These are phyloP conservation scores for Patellaria atrata DNA, from an alignment of 495 filamentous ascomycete species.

Conservation along the genomic window DNA sequence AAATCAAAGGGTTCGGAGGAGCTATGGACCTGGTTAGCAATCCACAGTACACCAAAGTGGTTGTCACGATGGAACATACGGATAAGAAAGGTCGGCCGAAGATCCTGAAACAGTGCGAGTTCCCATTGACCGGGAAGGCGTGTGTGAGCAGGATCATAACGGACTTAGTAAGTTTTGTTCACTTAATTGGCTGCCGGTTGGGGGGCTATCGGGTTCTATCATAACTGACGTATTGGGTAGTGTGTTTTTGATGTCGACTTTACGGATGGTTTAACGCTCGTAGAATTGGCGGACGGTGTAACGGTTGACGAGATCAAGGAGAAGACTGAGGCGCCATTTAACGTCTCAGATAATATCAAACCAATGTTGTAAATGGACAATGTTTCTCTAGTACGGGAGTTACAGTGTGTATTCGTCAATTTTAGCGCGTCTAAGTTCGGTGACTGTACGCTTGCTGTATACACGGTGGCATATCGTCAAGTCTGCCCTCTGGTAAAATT, in stretches of 20 bases:
- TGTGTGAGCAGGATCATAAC: conserved; percentile 40
- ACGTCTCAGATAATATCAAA: conserved; percentile 33
- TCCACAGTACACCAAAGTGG: conserved; percentile 44
- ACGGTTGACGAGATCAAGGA: conserved; percentile 37
- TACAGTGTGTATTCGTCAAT: no score
- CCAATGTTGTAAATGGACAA: conserved; percentile 35
- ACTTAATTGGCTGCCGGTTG: background rate
- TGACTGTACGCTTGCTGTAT: no score
- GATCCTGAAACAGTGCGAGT: conserved; percentile 40
- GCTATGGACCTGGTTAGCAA: conserved; percentile 50
- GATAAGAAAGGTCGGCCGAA: conserved; percentile 46
- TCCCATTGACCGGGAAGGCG: conserved; percentile 39
- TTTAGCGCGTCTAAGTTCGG: no score
- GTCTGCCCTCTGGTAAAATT: no score
- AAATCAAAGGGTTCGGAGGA: conserved; percentile 50
- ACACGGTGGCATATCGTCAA: no score
- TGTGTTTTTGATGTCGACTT: conserved; percentile 45
- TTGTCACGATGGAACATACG: conserved; percentile 47
- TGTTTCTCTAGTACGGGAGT: no score
- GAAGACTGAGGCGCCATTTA: conserved; percentile 41
- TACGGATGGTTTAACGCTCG: conserved; percentile 34
- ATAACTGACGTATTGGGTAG: conserved; percentile 19
- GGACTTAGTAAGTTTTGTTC: conserved; percentile 37
- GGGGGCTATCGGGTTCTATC: background rate
- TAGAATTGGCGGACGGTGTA: conserved; percentile 41